A percentile compares a stretch with the other conserved stretches of the same genome.
Evolutionary conservation across 2,329 filamentous ascomycete genomes (phyloP).

Genomic region (Alternaria arbusti): DNA sequence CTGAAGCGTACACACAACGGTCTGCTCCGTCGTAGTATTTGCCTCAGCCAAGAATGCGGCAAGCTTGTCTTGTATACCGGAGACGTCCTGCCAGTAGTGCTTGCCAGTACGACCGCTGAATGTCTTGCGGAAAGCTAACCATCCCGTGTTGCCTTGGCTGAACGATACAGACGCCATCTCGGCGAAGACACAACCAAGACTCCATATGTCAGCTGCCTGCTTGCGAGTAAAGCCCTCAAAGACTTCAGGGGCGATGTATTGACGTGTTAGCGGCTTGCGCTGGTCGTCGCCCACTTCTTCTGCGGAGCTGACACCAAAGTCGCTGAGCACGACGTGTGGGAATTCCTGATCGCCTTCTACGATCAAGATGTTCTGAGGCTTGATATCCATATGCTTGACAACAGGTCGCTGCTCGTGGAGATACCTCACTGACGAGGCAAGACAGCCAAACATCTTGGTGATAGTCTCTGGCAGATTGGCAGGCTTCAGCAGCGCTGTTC

Average conservation of each 20-base stretch:
- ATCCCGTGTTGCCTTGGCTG: conserved; percentile 28
- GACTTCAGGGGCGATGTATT: conserved; percentile 47
- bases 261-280: conserved; percentile 37
- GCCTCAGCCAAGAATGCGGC: conserved; percentile 28
- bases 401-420: conserved; percentile 46
- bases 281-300: conserved; percentile 27
- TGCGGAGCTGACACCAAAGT: conserved; percentile 46
- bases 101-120: conserved; percentile 41
- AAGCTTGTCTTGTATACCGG: conserved; percentile 36
- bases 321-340: conserved; percentile 45
- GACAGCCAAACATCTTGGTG: conserved; percentile 46
- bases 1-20: conserved; percentile 38
- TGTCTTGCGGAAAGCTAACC: conserved; percentile 35
- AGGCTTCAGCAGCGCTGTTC: conserved; percentile 24
- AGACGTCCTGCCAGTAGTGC: conserved; percentile 46
- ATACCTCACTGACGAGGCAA: conserved; percentile 44
- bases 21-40: conserved; percentile 25
- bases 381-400: conserved; percentile 48
- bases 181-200: conserved; percentile 91
- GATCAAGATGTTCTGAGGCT: conserved; percentile 49
- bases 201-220: conserved; percentile 79
- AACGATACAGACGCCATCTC: conserved; percentile 74
- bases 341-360: conserved; percentile 36
- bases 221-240: conserved; percentile 35
- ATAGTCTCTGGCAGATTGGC: conserved; percentile 31